These are phyloP conservation scores for Schizonepeta tenuifolia DNA, from an alignment of 257 asterid species.

Conservation along the genomic window DNA sequence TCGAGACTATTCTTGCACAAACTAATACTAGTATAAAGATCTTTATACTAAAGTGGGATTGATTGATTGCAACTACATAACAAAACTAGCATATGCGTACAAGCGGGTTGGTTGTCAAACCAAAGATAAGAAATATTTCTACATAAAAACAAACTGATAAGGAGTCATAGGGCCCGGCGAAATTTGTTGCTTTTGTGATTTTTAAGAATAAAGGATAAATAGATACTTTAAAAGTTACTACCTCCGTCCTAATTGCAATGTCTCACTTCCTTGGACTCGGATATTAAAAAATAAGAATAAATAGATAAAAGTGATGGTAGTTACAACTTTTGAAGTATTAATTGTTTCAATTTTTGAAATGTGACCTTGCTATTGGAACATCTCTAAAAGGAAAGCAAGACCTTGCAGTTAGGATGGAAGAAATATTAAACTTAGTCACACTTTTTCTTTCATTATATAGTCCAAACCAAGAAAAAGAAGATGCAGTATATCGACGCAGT, in stretches of 20 bases:
- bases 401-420: too few species aligned
- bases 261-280: too few species aligned
- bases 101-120: constrained; percentile 4
- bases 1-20: not conserved
- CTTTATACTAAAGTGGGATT: constrained; percentile 2
- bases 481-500: not conserved
- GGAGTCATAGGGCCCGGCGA: not conserved
- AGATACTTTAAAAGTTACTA: not conserved
- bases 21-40: not conserved
- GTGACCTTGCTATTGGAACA: too few species aligned
- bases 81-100: not conserved
- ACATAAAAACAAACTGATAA: not conserved
- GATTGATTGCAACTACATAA: constrained; percentile 20
- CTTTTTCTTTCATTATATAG: not conserved
- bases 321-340: too few species aligned
- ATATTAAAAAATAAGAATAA: too few species aligned
- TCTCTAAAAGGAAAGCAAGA: too few species aligned
- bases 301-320: too few species aligned
- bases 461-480: constrained; percentile 5
- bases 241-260: too few species aligned
- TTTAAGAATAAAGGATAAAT: not conserved
- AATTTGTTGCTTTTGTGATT: not conserved
- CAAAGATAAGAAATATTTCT: constrained; percentile 15
- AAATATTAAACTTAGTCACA: not conserved
- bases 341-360: too few species aligned